These are phyloP conservation scores for Fusarium caatingaense DNA, from an alignment of 2,329 filamentous ascomycete genomes.

Conservation along the genomic window DNA sequence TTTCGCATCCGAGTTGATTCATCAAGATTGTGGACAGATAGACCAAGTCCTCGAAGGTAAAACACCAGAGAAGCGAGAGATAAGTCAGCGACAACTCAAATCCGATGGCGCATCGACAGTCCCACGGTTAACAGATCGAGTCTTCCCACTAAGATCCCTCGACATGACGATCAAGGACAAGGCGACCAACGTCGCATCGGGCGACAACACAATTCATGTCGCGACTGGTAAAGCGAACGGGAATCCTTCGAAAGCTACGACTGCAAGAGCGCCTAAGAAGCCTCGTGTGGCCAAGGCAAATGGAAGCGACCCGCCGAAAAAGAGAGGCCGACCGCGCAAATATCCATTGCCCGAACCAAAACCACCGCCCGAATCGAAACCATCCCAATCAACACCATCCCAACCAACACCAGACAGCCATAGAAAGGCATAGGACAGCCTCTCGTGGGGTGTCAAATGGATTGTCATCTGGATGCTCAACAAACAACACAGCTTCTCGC, in stretches of 20 bases:
- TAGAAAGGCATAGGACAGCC: constrained; percentile 37
- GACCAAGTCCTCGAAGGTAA: not conserved
- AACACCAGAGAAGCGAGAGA: not conserved
- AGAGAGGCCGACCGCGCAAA: not conserved
- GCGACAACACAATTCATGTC: not conserved
- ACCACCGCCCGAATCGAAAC: too few species aligned
- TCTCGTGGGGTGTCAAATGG: constrained; percentile 45
- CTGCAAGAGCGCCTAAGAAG: not conserved
- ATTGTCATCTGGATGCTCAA: constrained; percentile 41
- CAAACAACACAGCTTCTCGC: constrained; percentile 35
- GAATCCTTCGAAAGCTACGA: not conserved
- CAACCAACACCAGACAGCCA: not conserved
- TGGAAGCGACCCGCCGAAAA: not conserved
- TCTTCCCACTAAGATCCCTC: not conserved
- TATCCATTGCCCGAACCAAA: not conserved
- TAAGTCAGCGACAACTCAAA: not conserved
- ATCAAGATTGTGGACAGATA: not conserved
- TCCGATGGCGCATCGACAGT: not conserved
- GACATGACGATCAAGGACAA: not conserved
- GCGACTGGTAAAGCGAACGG: not conserved
- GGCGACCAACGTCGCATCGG: not conserved
- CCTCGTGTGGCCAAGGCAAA: not conserved
- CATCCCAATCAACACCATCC: not conserved
- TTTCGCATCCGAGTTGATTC: not conserved
- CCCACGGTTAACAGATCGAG: not conserved